A percentile compares a stretch with the other conserved stretches of the same genome.
Conservation (phyloP, 2,329 filamentous ascomycete species). For the Alternaria rosae region DNA sequence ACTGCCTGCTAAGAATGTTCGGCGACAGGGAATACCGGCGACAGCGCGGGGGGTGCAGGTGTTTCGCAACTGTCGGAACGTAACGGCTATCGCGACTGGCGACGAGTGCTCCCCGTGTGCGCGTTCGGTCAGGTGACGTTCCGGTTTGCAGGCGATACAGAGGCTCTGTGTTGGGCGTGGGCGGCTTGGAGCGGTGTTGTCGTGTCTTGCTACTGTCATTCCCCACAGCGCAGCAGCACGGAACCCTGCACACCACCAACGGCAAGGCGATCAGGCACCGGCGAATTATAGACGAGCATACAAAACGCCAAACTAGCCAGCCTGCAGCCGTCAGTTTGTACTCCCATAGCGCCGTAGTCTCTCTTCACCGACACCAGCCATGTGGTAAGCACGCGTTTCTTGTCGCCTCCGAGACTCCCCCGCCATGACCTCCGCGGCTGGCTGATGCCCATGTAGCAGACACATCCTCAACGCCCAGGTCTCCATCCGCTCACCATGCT, state of each 20-base stretch:
- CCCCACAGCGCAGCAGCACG: constrained; percentile 3
- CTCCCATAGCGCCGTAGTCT: neutral
- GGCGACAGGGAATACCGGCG: constrained; percentile 25
- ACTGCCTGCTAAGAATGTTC: constrained; percentile 40
- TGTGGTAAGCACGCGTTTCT: constrained; percentile 35
- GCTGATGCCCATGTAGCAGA: constrained; percentile 69
- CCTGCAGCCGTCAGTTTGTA: constrained; percentile 5
- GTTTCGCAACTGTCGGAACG: constrained; percentile 30
- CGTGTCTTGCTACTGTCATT: constrained; percentile 14
- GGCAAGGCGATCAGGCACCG: constrained; percentile 26
- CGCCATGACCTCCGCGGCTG: constrained; percentile 25
- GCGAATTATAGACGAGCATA: constrained; percentile 20
- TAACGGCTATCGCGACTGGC: neutral
- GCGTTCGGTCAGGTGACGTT: neutral
- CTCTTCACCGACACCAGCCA: constrained; percentile 17
- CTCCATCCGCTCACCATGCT: constrained; percentile 93
- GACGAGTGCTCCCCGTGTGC: neutral
- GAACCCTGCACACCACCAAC: constrained; percentile 19
- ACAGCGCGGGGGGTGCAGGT: constrained; percentile 32
- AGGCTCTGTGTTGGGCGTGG: neutral
- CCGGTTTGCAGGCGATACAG: neutral
- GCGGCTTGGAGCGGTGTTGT: constrained; percentile 13
- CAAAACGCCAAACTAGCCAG: constrained; percentile 7
- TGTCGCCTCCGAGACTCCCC: constrained; percentile 16
- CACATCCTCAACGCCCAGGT: constrained; percentile 98